Percentiles rank a stretch among this genome's conserved stretches.
phyloP scores from a whole-genome alignment of 495 filamentous ascomycete genomes.

The Talaromyces ruber region DNA sequence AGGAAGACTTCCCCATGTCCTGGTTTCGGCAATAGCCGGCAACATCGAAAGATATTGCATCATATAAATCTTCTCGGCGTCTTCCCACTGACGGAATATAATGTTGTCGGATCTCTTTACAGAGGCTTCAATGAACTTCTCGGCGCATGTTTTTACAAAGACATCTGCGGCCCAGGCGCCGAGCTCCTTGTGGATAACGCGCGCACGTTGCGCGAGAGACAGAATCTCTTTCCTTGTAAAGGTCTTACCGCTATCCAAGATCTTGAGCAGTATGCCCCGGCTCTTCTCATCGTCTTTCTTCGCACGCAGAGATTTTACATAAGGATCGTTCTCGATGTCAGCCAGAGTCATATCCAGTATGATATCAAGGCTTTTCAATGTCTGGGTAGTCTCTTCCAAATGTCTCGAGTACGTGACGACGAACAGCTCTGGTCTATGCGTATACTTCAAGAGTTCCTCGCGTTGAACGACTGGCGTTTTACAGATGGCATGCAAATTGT shows the following conservation, averaged over 20 bases:
- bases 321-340: slow-evolving; percentile 64
- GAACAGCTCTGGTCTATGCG: slow-evolving; percentile 48
- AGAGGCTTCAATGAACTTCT: slow-evolving; percentile 30
- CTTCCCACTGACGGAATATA: slow-evolving; percentile 3
- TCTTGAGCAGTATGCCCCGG: slow-evolving; percentile 31
- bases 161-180: slow-evolving; percentile 67
- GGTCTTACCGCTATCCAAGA: slow-evolving; percentile 46
- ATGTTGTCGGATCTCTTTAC: slow-evolving; percentile 13
- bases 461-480: slow-evolving; percentile 64
- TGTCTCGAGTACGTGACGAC: background rate
- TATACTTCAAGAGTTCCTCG: slow-evolving; percentile 57
- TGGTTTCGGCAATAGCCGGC: slow-evolving; percentile 21
- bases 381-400: background rate
- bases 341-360: slow-evolving; percentile 18
- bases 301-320: slow-evolving; percentile 42
- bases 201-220: slow-evolving; percentile 40
- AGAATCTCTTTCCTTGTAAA: slow-evolving; percentile 56
- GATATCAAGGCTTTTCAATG: slow-evolving; percentile 20
- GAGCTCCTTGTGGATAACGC: slow-evolving; percentile 52
- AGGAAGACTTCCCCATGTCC: background rate
- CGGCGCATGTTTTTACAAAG: slow-evolving; percentile 53
- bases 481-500: slow-evolving; percentile 65
- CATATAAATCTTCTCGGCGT: slow-evolving; percentile 53
- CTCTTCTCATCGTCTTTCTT: slow-evolving; percentile 24
- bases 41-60: slow-evolving; percentile 39